These are phyloP conservation scores for Kluyveromyces starmeri DNA, from an alignment of 805 yeast genomes.

Conservation along the genomic window DNA sequence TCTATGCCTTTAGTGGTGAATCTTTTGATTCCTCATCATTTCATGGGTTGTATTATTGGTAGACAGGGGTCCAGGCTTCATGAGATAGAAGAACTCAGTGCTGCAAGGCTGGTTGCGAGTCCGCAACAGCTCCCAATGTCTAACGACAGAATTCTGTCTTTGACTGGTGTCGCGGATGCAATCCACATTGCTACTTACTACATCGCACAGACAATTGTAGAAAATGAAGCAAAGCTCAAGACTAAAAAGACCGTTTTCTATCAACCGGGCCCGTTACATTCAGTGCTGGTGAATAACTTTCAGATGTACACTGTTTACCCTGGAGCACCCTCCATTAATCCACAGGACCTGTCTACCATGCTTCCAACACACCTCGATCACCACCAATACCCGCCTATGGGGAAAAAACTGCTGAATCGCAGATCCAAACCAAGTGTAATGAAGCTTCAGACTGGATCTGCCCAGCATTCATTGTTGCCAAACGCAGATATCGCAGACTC, in stretches of 20 bases:
- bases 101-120: slow-evolving; percentile 67
- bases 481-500: not conserved
- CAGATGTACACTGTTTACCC: slow-evolving; percentile 6
- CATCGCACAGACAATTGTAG: slow-evolving; percentile 57
- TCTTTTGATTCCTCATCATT: slow-evolving; percentile 64
- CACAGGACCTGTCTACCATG: not conserved
- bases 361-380: slow-evolving; percentile 17
- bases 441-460: not conserved
- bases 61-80: slow-evolving; percentile 63
- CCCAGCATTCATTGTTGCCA: not conserved
- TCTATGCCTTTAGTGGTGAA: slow-evolving; percentile 49
- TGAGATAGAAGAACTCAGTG: slow-evolving; percentile 75
- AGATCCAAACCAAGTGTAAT: not conserved
- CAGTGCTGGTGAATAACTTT: slow-evolving; percentile 18
- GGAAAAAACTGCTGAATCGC: slow-evolving; percentile 10
- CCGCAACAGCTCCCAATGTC: slow-evolving; percentile 64
- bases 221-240: slow-evolving; percentile 41
- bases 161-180: slow-evolving; percentile 79
- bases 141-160: slow-evolving; percentile 63
- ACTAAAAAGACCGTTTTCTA: slow-evolving; percentile 34
- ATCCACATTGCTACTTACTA: slow-evolving; percentile 76
- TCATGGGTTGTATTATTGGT: slow-evolving; percentile 78
- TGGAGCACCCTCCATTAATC: not conserved
- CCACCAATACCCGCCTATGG: slow-evolving; percentile 21
- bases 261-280: slow-evolving; percentile 24